These are phyloP conservation scores for Hydnum rufescens DNA, from an alignment of 768 basidiomycete genomes.

Conservation along the genomic window DNA sequence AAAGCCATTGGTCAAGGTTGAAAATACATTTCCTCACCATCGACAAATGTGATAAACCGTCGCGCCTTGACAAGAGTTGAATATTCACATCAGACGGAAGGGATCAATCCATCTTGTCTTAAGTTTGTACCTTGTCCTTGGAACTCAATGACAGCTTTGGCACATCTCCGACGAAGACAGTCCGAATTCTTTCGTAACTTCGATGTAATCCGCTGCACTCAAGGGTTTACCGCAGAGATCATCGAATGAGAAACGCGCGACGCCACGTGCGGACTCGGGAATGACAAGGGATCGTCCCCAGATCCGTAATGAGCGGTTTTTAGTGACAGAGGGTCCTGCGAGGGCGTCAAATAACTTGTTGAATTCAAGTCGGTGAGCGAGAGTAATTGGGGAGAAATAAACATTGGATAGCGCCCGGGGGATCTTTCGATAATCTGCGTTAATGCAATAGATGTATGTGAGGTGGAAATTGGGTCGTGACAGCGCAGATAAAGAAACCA, in stretches of 20 bases:
- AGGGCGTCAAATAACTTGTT: conserved; percentile 67
- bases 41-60: conserved; percentile 93
- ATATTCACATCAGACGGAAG: neutral
- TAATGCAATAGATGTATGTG: neutral
- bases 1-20: conserved; percentile 3
- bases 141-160: conserved; percentile 71
- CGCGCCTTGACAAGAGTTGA: conserved; percentile 41
- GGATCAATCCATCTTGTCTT: neutral
- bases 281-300: conserved; percentile 78
- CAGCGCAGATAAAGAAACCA: conserved; percentile 11
- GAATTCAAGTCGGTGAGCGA: conserved; percentile 47
- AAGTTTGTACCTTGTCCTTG: conserved; percentile 53
- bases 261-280: conserved; percentile 43
- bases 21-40: too few relatives aligned
- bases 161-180: conserved; percentile 72
- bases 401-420: conserved; percentile 86
- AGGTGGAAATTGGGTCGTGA: neutral
- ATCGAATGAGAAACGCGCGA: conserved; percentile 73
- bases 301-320: conserved; percentile 46
- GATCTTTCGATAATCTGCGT: conserved; percentile 71
- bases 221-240: conserved; percentile 78
- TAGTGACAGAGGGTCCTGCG: conserved; percentile 33
- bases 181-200: conserved; percentile 76
- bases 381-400: conserved; percentile 67
- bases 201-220: conserved; percentile 89